Base-by-base conservation (phyloP, 495 filamentous ascomycete species). In the Umbilicaria muhlenbergii region DNA sequence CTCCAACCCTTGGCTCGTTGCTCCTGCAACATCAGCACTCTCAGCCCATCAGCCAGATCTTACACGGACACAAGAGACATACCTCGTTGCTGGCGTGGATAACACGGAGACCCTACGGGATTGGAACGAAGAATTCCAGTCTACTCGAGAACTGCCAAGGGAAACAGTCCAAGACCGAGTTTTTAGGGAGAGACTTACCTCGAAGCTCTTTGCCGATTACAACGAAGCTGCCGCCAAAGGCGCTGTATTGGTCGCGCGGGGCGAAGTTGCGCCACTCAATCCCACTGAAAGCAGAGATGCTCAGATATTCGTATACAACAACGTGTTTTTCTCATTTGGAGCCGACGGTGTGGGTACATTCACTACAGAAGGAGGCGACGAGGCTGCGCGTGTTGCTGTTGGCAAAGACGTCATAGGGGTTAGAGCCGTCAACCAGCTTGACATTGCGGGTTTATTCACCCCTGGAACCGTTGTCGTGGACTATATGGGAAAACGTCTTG, bases 101-200 rank as follows among this genome's bases (percentile, higher is more conserved):
- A 92, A 86, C 51, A 80, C 86, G 0, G 92, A 99, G 51, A 89
- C 91, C 0, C 62, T 99, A 51, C 74, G 92, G 17, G 92, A 99
- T 60, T 99, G 92, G 86, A 99, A 99, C 55, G 92, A 99, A 60
- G 92, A 99, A 55, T 94, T 99, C 60, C 92, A 96, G 56, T 92
- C 88, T 5, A 94, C 91, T 3, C 77, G 84, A 53, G 92, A 99
- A 55, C 72, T 96, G 40, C 86, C 87, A 31, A 86, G 83, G 53
- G 88, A 95, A 37, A 83, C 78, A 31, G 83, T 95, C 15, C 89
- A 95, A 56, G 91, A 99, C 51, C 81, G 91, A 18, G 87, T 99
- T 17, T 96, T 96, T 72, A 74, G 91, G 19, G 91, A 99, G 56
- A 77, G 92, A 2, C 68, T 99, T 46, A 84, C 87, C 13, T 86